Conservation (phyloP, 768 basidiomycete genomes). For the Agaricus blazei region DNA sequence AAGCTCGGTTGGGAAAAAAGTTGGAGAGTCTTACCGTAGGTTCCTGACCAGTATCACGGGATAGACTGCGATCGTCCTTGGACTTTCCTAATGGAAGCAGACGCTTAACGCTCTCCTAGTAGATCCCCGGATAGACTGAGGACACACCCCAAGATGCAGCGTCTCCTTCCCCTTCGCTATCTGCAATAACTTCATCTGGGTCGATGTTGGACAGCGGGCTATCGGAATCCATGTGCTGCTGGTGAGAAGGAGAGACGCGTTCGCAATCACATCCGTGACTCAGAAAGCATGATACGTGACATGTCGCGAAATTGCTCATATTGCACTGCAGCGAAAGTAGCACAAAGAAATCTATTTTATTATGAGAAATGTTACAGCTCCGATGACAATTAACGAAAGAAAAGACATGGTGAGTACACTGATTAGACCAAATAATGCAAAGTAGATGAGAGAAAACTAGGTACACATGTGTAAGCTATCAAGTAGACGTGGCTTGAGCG, state of each 20-base stretch:
- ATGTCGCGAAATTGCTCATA: not conserved
- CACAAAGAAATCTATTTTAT: constrained; percentile 1
- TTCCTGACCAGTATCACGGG: not conserved
- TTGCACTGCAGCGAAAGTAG: not conserved
- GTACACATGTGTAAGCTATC: constrained; percentile 5
- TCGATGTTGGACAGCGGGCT: constrained; percentile 18
- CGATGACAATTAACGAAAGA: constrained; percentile 1
- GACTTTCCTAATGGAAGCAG: not conserved
- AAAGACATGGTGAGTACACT: not conserved
- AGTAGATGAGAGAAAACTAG: not conserved
- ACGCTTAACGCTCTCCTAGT: not conserved
- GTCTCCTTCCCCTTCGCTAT: constrained; percentile 30
- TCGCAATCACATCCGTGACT: not conserved
- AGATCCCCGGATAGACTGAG: not conserved
- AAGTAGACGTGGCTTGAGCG: constrained; percentile 57
- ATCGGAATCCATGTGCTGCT: not conserved
- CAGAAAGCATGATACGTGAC: not conserved
- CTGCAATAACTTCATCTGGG: constrained; percentile 41
- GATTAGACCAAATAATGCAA: not conserved
- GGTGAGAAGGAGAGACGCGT: not conserved
- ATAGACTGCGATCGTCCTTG: not conserved
- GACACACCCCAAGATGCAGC: not conserved
- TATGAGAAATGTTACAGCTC: constrained; percentile 7
- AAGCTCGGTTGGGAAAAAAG: not conserved
- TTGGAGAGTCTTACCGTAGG: not conserved